Conservation (phyloP, 192 early-diverging fungal genomes). For the Allomyces macrogynus region DNA sequence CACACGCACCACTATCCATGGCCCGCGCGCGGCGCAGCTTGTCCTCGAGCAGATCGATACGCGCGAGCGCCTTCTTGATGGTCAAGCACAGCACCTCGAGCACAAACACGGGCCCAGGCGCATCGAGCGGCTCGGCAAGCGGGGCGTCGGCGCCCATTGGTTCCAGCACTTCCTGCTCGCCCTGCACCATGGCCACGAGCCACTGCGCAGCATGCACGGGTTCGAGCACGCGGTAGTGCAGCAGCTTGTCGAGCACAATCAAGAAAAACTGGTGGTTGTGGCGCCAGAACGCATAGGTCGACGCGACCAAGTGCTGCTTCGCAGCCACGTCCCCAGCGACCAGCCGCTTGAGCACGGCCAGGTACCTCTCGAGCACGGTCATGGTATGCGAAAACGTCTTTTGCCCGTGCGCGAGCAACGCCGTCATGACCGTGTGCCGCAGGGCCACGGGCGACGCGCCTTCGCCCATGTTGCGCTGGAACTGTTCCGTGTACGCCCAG, state of each 20-base stretch:
- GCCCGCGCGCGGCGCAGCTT: neutral
- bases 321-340: constrained; percentile 13
- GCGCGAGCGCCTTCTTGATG: neutral
- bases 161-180: neutral
- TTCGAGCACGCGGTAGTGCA: constrained; percentile 87
- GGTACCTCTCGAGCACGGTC: constrained; percentile 71
- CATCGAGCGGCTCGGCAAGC: neutral
- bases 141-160: constrained; percentile 1
- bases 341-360: constrained; percentile 17
- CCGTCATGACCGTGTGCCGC: constrained; percentile 60
- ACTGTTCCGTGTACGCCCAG: neutral
- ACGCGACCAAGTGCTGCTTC: constrained; percentile 52
- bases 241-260: constrained; percentile 80
- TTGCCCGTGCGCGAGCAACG: constrained; percentile 65
- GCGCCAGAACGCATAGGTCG: constrained; percentile 68
- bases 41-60: neutral
- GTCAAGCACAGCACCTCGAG: neutral
- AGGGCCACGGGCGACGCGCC: constrained; percentile 10
- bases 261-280: constrained; percentile 75
- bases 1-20: neutral
- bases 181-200: constrained; percentile 28
- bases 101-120: neutral
- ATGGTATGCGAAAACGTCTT: constrained; percentile 88
- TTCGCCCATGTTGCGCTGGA: neutral
- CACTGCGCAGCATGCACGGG: constrained; percentile 58